Evolutionary conservation across 2,329 filamentous ascomycete species (phyloP).

Genomic region (Endothia cerciana): DNA sequence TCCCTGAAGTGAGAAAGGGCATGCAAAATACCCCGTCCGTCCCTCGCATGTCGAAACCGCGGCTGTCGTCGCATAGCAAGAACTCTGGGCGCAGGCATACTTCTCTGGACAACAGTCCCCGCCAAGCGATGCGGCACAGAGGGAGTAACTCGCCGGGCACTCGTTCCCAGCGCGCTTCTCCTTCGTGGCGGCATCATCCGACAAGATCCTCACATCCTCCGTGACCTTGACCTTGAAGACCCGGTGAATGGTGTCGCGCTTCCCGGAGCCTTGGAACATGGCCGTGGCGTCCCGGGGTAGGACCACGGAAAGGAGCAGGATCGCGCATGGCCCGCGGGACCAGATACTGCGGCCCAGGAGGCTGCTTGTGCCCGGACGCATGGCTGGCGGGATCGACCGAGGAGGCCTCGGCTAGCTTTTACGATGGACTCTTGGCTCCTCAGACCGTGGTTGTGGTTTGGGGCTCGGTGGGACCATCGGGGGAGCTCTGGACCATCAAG

Average conservation of each 20-base stretch:
- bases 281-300: conserved; percentile 33
- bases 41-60: conserved; percentile 45
- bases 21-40: conserved; percentile 44
- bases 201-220: conserved; percentile 17
- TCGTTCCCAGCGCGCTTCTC: conserved; percentile 22
- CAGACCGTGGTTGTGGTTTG: neutral
- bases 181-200: conserved; percentile 12
- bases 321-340: conserved; percentile 35
- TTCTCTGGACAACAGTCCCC: conserved; percentile 54
- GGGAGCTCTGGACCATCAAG: neutral
- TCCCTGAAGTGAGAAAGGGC: conserved; percentile 42
- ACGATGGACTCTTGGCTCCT: neutral
- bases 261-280: conserved; percentile 32
- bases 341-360: conserved; percentile 30
- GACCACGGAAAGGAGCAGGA: conserved; percentile 33
- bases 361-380: conserved; percentile 14
- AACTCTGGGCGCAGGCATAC: conserved; percentile 52
- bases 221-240: conserved; percentile 34
- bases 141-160: conserved; percentile 32
- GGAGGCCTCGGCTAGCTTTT: neutral
- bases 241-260: conserved; percentile 34
- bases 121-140: conserved; percentile 44
- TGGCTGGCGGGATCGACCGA: neutral
- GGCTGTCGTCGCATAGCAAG: conserved; percentile 52
- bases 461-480: neutral